These are phyloP conservation scores for Mycena albidolilacea DNA, from an alignment of 768 basidiomycete genomes.

Conservation along the genomic window DNA sequence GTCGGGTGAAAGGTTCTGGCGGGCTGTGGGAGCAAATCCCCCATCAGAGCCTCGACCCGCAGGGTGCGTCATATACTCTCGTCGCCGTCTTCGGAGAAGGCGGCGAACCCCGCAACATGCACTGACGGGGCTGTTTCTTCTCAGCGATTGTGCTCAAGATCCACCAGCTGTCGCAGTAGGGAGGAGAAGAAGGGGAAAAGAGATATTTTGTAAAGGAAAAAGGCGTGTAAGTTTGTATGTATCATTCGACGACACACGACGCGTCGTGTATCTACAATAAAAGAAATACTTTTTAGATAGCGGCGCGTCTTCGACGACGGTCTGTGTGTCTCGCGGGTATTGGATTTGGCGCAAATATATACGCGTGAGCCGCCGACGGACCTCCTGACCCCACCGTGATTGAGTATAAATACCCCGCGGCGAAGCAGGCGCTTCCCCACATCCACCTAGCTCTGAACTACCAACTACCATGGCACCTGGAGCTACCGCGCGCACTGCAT, in stretches of 20 bases:
- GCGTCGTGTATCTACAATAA: constrained; percentile 33
- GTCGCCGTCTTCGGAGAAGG: no score
- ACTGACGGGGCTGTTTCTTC: constrained; percentile 39
- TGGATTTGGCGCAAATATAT: no score
- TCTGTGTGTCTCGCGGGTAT: no score
- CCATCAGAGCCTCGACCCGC: constrained; percentile 84
- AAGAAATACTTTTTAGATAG: constrained; percentile 8
- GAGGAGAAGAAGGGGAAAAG: constrained; percentile 3
- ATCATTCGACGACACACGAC: constrained; percentile 25
- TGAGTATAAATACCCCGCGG: not conserved
- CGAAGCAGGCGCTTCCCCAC: not conserved
- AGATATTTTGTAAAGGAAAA: constrained; percentile 1
- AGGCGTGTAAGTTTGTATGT: constrained; percentile 1
- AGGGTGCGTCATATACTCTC: constrained; percentile 63
- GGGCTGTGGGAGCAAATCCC: constrained; percentile 91
- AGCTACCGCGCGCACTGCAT: constrained; percentile 58
- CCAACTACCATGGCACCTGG: constrained; percentile 44
- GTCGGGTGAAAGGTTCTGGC: constrained; percentile 61
- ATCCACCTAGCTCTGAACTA: constrained; percentile 1
- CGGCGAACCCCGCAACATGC: not conserved
- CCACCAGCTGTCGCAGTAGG: constrained; percentile 57
- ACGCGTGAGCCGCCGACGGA: not conserved
- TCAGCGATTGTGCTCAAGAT: constrained; percentile 67
- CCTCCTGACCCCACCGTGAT: constrained; percentile 15
- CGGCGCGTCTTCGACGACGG: not conserved